Conservation (phyloP, 441 rosid species). For the Eutrema salsugineum region DNA sequence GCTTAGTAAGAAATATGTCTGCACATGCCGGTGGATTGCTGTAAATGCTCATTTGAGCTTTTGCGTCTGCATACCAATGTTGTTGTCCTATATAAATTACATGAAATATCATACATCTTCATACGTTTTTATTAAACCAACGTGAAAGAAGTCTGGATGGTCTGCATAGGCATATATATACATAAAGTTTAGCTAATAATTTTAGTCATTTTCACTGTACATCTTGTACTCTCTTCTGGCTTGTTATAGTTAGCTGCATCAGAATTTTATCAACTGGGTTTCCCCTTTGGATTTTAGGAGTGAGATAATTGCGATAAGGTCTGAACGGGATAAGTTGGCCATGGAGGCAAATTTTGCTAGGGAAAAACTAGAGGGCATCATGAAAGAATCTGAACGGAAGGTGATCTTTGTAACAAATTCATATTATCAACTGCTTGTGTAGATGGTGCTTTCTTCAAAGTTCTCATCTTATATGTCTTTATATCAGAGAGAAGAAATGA, state of each 20-base stretch:
- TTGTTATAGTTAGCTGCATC: not conserved
- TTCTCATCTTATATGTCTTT: conserved; percentile 7
- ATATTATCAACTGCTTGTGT: conserved; percentile 3
- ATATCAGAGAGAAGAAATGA: conserved; percentile 69
- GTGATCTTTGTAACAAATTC: conserved; percentile 34
- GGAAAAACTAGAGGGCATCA: conserved; percentile 69
- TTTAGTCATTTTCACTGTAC: not conserved
- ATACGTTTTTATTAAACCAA: not conserved
- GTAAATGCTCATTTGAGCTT: not conserved
- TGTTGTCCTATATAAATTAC: not conserved
- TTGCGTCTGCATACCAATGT: not conserved
- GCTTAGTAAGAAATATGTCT: not conserved
- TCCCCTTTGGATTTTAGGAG: conserved; percentile 45
- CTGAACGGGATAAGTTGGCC: conserved; percentile 82
- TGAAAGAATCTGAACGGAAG: conserved; percentile 83
- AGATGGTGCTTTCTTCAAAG: conserved; percentile 13
- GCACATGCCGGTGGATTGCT: not conserved
- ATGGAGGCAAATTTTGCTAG: conserved; percentile 70
- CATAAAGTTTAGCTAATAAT: not conserved
- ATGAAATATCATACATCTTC: not conserved
- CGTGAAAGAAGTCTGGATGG: not conserved
- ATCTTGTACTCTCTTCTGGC: not conserved
- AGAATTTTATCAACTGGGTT: not conserved
- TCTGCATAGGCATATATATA: not conserved
- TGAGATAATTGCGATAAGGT: conserved; percentile 57